Percentiles rank a stretch among this genome's conserved stretches.
Evolutionary conservation across 768 basidiomycete species (phyloP).

Genomic region (Suillus paluster): DNA sequence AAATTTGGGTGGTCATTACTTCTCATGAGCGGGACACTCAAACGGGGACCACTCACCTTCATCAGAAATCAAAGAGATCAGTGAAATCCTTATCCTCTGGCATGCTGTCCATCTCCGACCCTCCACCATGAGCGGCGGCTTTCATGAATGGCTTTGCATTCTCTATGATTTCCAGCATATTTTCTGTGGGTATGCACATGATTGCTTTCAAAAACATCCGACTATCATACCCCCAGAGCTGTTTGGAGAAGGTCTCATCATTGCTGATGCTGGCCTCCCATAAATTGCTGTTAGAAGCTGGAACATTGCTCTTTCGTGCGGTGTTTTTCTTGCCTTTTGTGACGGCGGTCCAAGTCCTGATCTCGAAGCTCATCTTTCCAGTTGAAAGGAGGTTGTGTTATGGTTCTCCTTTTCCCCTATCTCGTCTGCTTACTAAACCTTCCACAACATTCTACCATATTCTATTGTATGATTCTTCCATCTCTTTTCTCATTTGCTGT

Average conservation of each 20-base stretch:
- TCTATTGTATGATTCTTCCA: no score
- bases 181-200: not conserved
- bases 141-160: not conserved
- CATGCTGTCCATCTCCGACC: not conserved
- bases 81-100: not conserved
- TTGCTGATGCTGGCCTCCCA: not conserved
- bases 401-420: no score
- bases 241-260: not conserved
- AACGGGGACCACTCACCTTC: not conserved
- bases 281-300: not conserved
- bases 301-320: not conserved
- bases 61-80: not conserved
- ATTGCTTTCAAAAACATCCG: constrained; percentile 1
- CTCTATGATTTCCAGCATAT: not conserved
- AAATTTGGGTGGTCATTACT: not conserved
- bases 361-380: not conserved
- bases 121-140: not conserved
- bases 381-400: not conserved
- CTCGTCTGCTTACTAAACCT: no score
- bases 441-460: no score
- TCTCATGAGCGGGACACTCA: not conserved
- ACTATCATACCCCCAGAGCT: not conserved
- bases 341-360: not conserved
- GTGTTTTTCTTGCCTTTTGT: not conserved
- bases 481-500: no score